A percentile compares a stretch with the other conserved stretches of the same genome.
phyloP scores from a whole-genome alignment of 768 basidiomycete species.

The Boletus pseudopeckii region DNA sequence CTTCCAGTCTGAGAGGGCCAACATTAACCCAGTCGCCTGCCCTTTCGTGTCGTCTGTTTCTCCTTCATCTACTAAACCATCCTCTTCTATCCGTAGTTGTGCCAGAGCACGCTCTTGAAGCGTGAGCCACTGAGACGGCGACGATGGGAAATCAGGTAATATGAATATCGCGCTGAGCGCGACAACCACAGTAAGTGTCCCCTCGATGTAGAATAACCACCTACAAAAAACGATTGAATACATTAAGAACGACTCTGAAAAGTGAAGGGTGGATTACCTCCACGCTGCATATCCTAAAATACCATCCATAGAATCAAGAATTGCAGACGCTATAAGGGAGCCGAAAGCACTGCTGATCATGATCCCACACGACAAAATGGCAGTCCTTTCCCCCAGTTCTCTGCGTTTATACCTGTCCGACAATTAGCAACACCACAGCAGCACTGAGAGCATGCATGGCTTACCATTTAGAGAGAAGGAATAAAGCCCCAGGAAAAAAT shows the following conservation, averaged over 20 bases:
- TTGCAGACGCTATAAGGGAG: slow-evolving; percentile 70
- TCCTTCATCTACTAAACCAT: slow-evolving; percentile 52
- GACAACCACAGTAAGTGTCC: slow-evolving; percentile 48
- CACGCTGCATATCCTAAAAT: slow-evolving; percentile 66
- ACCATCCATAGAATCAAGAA: slow-evolving; percentile 70
- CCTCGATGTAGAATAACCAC: slow-evolving; percentile 75
- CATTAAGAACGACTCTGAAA: background rate
- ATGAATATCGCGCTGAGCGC: slow-evolving; percentile 56
- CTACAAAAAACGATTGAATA: slow-evolving; percentile 31
- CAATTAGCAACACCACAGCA: slow-evolving; percentile 43
- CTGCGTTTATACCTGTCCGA: slow-evolving; percentile 58
- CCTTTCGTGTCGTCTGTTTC: slow-evolving; percentile 36
- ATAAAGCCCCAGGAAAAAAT: slow-evolving; percentile 66
- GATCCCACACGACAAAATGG: slow-evolving; percentile 66
- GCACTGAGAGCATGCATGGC: slow-evolving; percentile 13
- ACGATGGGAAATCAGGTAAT: slow-evolving; percentile 72
- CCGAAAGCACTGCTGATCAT: slow-evolving; percentile 83
- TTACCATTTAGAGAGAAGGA: slow-evolving; percentile 33
- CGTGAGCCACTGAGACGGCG: slow-evolving; percentile 57
- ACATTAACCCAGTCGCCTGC: slow-evolving; percentile 42
- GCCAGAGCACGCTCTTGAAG: slow-evolving; percentile 56
- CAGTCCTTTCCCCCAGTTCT: slow-evolving; percentile 68
- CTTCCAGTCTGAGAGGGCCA: slow-evolving; percentile 74
- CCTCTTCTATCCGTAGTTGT: slow-evolving; percentile 59
- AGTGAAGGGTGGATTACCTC: slow-evolving; percentile 44